phyloP scores from a whole-genome alignment of 1,284 basidiomycete species.

The Tylopilus orsonianus region DNA sequence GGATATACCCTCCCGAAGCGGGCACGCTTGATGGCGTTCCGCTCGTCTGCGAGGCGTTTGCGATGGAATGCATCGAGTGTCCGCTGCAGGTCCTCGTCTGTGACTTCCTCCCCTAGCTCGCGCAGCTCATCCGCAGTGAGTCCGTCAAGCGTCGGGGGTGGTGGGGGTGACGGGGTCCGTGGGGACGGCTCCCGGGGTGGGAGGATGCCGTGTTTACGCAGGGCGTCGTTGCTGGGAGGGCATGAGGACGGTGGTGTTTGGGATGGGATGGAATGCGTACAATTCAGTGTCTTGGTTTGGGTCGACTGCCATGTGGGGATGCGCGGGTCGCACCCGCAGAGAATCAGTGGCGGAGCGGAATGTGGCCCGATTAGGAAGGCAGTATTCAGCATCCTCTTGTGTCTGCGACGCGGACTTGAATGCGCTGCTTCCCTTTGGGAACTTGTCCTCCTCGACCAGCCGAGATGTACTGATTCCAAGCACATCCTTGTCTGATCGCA shows the following conservation, averaged over 20 bases:
- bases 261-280: constrained; percentile 45
- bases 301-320: constrained; percentile 60
- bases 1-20: constrained; percentile 88
- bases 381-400: constrained; percentile 28
- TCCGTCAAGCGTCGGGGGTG: constrained; percentile 63
- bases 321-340: constrained; percentile 25
- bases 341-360: neutral
- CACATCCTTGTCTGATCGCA: constrained; percentile 14
- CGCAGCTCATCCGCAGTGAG: constrained; percentile 67
- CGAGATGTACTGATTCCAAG: constrained; percentile 27
- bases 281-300: constrained; percentile 92
- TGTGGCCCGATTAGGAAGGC: constrained; percentile 30
- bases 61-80: constrained; percentile 70
- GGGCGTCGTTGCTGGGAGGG: constrained; percentile 77
- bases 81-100: constrained; percentile 78
- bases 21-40: constrained; percentile 58
- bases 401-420: constrained; percentile 30
- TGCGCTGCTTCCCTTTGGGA: constrained; percentile 8
- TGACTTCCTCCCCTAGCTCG: constrained; percentile 65
- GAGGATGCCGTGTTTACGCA: constrained; percentile 89
- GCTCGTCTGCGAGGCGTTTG: constrained; percentile 69
- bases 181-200: constrained; percentile 72
- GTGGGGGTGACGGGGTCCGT: constrained; percentile 71
- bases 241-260: constrained; percentile 1
- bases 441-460: constrained; percentile 9